Percentiles rank a stretch among this genome's conserved stretches.
Evolutionary conservation across 768 basidiomycete genomes (phyloP).

Genomic region (Naganishia antarctica): DNA sequence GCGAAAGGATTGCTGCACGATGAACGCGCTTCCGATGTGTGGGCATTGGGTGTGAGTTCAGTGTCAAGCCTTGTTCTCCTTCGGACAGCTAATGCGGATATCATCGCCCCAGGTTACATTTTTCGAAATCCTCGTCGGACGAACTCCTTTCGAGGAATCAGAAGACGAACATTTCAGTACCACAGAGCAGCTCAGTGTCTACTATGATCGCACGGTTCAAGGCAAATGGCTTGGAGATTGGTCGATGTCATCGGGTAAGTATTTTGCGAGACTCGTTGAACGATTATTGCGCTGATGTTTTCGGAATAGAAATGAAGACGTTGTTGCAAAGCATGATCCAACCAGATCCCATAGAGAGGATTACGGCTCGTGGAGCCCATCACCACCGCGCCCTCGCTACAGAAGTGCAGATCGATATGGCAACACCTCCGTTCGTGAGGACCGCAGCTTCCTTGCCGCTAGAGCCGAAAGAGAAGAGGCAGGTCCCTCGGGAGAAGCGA

Average conservation of each 20-base stretch:
- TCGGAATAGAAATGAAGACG: slow-evolving; percentile 35
- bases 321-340: slow-evolving; percentile 41
- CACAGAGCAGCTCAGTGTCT: slow-evolving; percentile 74
- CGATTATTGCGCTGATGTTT: slow-evolving; percentile 4
- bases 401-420: slow-evolving; percentile 34
- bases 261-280: too few relatives aligned
- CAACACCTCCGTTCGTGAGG: slow-evolving; percentile 47
- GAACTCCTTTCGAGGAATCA: slow-evolving; percentile 70
- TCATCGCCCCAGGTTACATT: slow-evolving; percentile 80
- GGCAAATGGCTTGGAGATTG: slow-evolving; percentile 85
- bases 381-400: slow-evolving; percentile 41
- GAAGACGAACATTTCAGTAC: slow-evolving; percentile 73
- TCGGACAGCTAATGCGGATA: slow-evolving; percentile 47
- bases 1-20: slow-evolving; percentile 84
- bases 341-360: slow-evolving; percentile 36
- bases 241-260: slow-evolving; percentile 59
- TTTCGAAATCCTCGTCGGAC: slow-evolving; percentile 86
- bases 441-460: slow-evolving; percentile 34
- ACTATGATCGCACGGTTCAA: slow-evolving; percentile 71
- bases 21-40: slow-evolving; percentile 74
- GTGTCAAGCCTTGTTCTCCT: neutral
- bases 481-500: slow-evolving; percentile 3
- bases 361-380: slow-evolving; percentile 41
- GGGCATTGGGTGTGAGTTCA: slow-evolving; percentile 50
- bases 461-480: slow-evolving; percentile 27